These are phyloP conservation scores for Yamadazyma kitorensis DNA, from an alignment of 805 yeast species.

Conservation along the genomic window DNA sequence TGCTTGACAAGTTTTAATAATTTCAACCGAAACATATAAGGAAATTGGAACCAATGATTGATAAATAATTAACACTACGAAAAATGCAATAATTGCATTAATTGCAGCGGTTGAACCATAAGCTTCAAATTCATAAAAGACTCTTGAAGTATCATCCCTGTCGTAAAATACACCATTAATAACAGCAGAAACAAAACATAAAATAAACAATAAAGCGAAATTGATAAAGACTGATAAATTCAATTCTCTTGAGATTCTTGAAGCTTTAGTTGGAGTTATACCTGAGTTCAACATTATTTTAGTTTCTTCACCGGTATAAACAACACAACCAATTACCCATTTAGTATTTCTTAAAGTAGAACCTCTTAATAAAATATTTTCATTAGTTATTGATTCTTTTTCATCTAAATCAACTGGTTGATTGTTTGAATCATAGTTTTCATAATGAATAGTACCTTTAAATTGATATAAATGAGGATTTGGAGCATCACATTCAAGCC, in stretches of 20 bases:
- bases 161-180: constrained; percentile 65
- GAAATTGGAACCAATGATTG: constrained; percentile 82
- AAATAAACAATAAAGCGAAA: constrained; percentile 55
- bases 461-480: constrained; percentile 60
- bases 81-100: constrained; percentile 66
- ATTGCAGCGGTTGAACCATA: constrained; percentile 57
- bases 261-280: constrained; percentile 69
- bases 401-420: constrained; percentile 32
- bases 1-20: constrained; percentile 74
- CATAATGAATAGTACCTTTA: constrained; percentile 63
- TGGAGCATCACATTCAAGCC: constrained; percentile 74
- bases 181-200: constrained; percentile 69
- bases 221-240: constrained; percentile 65
- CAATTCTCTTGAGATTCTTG: constrained; percentile 62
- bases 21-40: constrained; percentile 73
- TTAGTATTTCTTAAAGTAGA: constrained; percentile 69
- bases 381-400: constrained; percentile 57
- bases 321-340: constrained; percentile 71
- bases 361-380: constrained; percentile 69
- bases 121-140: constrained; percentile 60
- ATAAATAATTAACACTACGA: constrained; percentile 69
- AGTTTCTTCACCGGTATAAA: constrained; percentile 75
- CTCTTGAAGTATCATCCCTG: constrained; percentile 41
- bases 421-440: constrained; percentile 31
- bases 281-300: constrained; percentile 80